Evolutionary conservation across 805 yeast species (phyloP), one percentile per base, ranked within the genome.

Genomic region (Metschnikowia gelsemii): DNA sequence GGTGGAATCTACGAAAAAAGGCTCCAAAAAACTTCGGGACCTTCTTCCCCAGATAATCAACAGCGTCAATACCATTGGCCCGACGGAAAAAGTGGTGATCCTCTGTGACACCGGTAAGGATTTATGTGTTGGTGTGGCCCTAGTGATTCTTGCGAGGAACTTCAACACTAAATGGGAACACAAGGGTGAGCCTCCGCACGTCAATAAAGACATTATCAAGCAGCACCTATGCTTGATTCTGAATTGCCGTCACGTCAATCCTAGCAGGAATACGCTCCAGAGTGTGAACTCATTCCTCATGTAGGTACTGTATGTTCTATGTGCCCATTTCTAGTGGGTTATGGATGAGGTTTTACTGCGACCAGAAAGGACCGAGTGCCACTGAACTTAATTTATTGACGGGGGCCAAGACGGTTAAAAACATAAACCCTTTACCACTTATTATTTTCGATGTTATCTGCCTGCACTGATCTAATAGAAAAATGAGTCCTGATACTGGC

Each of bases 201-300:
- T 66, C 0, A 68, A 73, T 19, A 84, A 84, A 55, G 78, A 72
- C 20, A 58, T 68, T 7, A 73, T 85, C 12, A 73, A 79, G 42
- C 72, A 71, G 43, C 81, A 84, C 40, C 61, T 87, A 22, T 74
- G 79, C 2, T 58, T 58, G 33, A 52, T 87, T 3, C 66, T 75
- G 13, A 62, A 71, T 2, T 58, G 64, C 6, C 57, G 75, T n/a
- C 76, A 72, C 29, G 77, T 76, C 4, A 84, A 87, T 45, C 95
- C 96, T 0, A 80, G 89, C 41, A 67, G 96, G 36, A 80, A 87
- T 8, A 84, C 95, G 0, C 64, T 87, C 29, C 89, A 83, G 51
- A 75, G 90, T 21, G 79, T 85, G 2, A 84, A 87, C 47, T 61
- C 79, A 2, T 77, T 49, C 45, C 50, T 83, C 22, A 75, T 83